Conservation (phyloP, 2,329 filamentous ascomycete species). For the Albifimbria verrucaria region DNA sequence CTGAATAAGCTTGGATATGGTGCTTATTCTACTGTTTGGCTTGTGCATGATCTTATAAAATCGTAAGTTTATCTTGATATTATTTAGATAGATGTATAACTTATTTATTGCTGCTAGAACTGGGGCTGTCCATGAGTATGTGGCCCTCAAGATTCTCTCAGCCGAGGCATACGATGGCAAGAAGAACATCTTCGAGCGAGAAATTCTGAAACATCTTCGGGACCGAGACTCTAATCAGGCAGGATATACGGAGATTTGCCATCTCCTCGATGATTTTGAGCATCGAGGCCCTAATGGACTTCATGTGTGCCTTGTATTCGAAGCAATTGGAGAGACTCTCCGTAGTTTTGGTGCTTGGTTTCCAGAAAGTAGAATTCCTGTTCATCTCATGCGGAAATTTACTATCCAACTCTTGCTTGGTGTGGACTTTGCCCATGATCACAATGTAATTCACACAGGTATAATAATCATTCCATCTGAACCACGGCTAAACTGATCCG, state of each 20-base stretch:
- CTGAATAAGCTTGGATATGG: slow-evolving; percentile 17
- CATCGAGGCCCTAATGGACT: slow-evolving; percentile 25
- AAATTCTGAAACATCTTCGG: slow-evolving; percentile 13
- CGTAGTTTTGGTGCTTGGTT: slow-evolving; percentile 14
- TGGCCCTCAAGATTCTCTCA: slow-evolving; percentile 24
- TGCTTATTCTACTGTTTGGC: slow-evolving; percentile 15
- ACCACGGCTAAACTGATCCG: background rate
- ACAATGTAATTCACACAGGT: slow-evolving; percentile 19
- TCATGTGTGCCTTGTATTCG: slow-evolving; percentile 25
- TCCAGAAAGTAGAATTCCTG: slow-evolving; percentile 8
- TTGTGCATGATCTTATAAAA: slow-evolving; percentile 7
- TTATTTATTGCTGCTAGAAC: background rate
- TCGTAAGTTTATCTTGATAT: slow-evolving; percentile 3
- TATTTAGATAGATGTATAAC: background rate
- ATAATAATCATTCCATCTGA: background rate
- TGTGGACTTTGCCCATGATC: slow-evolving; percentile 15
- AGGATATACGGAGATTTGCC: slow-evolving; percentile 9
- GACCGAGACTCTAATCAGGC: slow-evolving; percentile 1
- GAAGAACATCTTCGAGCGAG: slow-evolving; percentile 13
- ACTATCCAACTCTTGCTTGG: slow-evolving; percentile 14
- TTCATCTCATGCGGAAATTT: slow-evolving; percentile 10
- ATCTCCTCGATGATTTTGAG: slow-evolving; percentile 20
- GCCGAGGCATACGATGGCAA: slow-evolving; percentile 10
- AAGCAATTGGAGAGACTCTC: slow-evolving; percentile 24
- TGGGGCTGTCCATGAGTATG: slow-evolving; percentile 8